These are phyloP conservation scores for Orobanche coerulescens DNA, from an alignment of 257 asterid species.

Conservation along the genomic window DNA sequence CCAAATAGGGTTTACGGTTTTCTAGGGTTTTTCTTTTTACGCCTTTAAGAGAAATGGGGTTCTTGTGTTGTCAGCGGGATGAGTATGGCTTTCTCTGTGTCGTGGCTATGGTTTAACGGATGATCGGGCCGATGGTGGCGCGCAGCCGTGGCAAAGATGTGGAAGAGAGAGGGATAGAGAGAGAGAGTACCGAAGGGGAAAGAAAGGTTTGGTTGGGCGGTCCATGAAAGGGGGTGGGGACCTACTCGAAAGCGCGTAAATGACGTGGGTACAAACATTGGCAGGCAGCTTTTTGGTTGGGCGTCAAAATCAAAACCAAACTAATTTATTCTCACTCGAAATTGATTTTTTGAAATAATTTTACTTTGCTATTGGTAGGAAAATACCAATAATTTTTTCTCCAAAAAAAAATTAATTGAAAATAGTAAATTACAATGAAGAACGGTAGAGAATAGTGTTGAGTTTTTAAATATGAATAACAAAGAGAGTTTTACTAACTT, in stretches of 20 bases:
- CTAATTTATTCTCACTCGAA: not conserved
- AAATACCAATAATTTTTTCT: too few relatives aligned
- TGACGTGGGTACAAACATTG: not conserved
- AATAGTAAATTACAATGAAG: too few relatives aligned
- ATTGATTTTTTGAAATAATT: too few relatives aligned
- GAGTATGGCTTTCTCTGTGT: not conserved
- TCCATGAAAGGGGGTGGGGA: not conserved
- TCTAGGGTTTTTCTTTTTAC: not conserved
- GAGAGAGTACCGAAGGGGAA: too few relatives aligned
- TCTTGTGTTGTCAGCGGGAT: not conserved
- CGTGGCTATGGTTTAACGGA: not conserved
- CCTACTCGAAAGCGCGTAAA: not conserved
- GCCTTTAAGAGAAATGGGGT: not conserved
- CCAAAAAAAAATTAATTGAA: too few relatives aligned
- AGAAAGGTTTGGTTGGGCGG: not conserved
- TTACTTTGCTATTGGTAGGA: too few relatives aligned
- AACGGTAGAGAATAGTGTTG: too few relatives aligned
- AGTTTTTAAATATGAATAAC: too few relatives aligned
- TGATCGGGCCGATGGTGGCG: not conserved
- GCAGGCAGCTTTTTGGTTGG: not conserved
- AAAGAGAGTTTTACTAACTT: too few relatives aligned
- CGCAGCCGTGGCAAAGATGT: not conserved
- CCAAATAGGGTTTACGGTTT: not conserved
- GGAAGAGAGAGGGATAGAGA: not conserved
- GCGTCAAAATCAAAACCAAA: not conserved